Conservation (phyloP, 306 rosid species). For the Betula pendula region DNA sequence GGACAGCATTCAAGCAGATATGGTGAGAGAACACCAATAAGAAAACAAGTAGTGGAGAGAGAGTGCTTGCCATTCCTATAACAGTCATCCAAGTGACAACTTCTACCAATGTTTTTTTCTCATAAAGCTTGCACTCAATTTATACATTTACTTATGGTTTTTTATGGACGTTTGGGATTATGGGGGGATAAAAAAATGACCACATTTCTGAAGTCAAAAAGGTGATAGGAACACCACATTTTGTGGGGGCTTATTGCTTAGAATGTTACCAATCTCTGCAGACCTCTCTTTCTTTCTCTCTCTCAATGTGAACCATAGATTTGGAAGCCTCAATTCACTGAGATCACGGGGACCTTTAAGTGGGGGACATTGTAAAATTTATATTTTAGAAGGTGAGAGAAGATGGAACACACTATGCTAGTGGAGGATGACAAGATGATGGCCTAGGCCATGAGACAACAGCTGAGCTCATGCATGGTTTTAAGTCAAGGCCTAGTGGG, state of each 20-base stretch:
- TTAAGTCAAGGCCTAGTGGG: slow-evolving; percentile 56
- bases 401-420: slow-evolving; percentile 39
- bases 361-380: slow-evolving; percentile 6
- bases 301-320: slow-evolving; percentile 28
- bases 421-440: slow-evolving; percentile 63
- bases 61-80: slow-evolving; percentile 40
- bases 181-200: slow-evolving; percentile 24
- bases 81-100: slow-evolving; percentile 26
- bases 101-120: slow-evolving; percentile 24
- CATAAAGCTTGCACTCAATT: slow-evolving; percentile 39
- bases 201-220: slow-evolving; percentile 45
- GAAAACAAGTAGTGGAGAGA: slow-evolving; percentile 57
- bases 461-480: slow-evolving; percentile 32
- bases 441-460: slow-evolving; percentile 23
- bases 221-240: slow-evolving; percentile 44
- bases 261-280: no score
- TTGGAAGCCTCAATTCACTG: slow-evolving; percentile 24
- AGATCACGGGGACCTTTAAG: slow-evolving; percentile 11
- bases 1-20: slow-evolving; percentile 60
- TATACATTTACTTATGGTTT: slow-evolving; percentile 37
- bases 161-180: slow-evolving; percentile 18
- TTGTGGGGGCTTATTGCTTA: slow-evolving; percentile 25
- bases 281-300: slow-evolving; percentile 1
- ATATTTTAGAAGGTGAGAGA: slow-evolving; percentile 25
- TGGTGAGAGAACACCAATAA: slow-evolving; percentile 56